Conservation (phyloP, 805 yeast species). For the Blastobotrys mokoenaii region DNA sequence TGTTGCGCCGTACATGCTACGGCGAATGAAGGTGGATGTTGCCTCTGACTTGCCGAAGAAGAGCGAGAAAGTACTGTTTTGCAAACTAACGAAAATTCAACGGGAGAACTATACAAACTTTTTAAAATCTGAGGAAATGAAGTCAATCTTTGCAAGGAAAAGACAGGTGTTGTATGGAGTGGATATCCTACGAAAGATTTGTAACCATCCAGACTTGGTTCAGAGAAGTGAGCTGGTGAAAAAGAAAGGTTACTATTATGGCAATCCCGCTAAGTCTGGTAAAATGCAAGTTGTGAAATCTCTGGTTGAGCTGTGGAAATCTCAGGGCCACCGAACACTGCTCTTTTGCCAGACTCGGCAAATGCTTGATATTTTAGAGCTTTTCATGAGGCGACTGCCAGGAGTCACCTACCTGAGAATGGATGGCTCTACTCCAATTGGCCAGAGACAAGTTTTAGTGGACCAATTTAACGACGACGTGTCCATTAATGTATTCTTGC, state of each 20-base stretch:
- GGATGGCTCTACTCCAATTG: slow-evolving; percentile 91
- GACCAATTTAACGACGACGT: slow-evolving; percentile 66
- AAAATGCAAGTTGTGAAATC: slow-evolving; percentile 84
- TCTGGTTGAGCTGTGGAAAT: slow-evolving; percentile 64
- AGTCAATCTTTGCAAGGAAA: slow-evolving; percentile 63
- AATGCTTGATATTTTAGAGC: slow-evolving; percentile 82
- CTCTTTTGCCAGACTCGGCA: slow-evolving; percentile 91
- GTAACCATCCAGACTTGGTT: slow-evolving; percentile 91
- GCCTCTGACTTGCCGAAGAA: slow-evolving; percentile 92
- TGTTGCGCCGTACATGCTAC: slow-evolving; percentile 78
- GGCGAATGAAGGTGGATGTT: slow-evolving; percentile 88
- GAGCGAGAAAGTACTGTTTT: slow-evolving; percentile 88
- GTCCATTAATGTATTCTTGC: slow-evolving; percentile 53
- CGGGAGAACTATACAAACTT: slow-evolving; percentile 66
- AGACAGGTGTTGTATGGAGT: slow-evolving; percentile 83
- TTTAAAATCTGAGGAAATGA: slow-evolving; percentile 65
- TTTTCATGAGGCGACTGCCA: slow-evolving; percentile 41
- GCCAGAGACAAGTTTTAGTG: slow-evolving; percentile 66
- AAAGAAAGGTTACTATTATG: slow-evolving; percentile 29
- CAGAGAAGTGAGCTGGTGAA: slow-evolving; percentile 33
- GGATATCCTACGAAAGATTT: slow-evolving; percentile 80
- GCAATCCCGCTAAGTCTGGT: slow-evolving; percentile 57
- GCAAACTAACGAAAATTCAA: slow-evolving; percentile 73
- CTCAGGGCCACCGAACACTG: slow-evolving; percentile 68
- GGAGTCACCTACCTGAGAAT: slow-evolving; percentile 45